Conservation (phyloP, 163 green algal species). For the Chlamydomonas reinhardtii region DNA sequence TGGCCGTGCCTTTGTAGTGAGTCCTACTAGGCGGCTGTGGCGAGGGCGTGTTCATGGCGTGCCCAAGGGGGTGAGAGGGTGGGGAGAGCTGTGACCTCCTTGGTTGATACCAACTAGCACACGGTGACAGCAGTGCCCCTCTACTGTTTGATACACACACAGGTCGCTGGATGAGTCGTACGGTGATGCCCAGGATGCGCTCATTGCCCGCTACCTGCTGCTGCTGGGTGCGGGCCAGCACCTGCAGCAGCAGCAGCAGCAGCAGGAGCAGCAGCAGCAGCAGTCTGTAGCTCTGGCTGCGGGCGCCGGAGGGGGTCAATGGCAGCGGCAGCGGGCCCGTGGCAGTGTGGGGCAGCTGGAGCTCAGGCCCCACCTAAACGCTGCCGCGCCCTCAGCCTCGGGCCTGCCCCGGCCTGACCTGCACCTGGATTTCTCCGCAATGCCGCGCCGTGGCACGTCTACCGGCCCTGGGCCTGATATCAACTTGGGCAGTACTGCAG, state of each 20-base stretch:
- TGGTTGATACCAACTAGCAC: too few relatives aligned
- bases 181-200: conserved; percentile 21
- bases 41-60: too few relatives aligned
- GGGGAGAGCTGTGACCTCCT: too few relatives aligned
- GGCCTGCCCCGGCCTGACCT: too few relatives aligned
- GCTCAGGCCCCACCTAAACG: neutral
- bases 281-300: neutral
- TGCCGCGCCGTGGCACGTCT: too few relatives aligned
- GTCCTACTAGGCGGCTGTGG: too few relatives aligned
- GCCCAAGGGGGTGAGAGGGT: too few relatives aligned
- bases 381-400: neutral
- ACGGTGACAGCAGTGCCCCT: neutral
- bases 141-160: neutral
- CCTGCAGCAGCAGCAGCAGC: conserved; percentile 1
- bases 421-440: too few relatives aligned
- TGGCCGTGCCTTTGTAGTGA: too few relatives aligned
- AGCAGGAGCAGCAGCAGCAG: conserved; percentile 1
- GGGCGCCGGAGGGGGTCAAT: neutral
- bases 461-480: neutral
- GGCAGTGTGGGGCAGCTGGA: too few relatives aligned
- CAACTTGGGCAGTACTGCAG: neutral
- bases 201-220: conserved; percentile 43
- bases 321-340: neutral
- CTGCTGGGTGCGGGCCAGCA: conserved; percentile 23
- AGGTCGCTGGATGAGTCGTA: neutral